Conservation (phyloP, 2,329 filamentous ascomycete species). For the Penicillium sclerotigenum region DNA sequence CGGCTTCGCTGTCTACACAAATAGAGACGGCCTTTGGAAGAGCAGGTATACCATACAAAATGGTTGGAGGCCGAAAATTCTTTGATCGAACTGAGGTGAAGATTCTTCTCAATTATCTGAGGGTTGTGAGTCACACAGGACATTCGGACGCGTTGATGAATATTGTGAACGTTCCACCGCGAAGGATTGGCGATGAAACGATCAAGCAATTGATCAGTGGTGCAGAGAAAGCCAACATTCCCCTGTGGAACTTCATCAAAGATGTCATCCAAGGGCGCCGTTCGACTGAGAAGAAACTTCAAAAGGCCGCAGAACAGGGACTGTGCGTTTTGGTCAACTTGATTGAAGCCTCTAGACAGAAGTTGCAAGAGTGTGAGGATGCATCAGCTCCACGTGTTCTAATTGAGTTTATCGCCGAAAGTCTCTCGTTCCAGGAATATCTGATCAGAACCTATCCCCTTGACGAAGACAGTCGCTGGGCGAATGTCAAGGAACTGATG, state of each 20-base stretch:
- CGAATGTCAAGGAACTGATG: slow-evolving; percentile 86
- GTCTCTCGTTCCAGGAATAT: slow-evolving; percentile 70
- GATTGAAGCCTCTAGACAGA: slow-evolving; percentile 56
- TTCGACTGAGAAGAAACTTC: slow-evolving; percentile 53
- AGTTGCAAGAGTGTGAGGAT: slow-evolving; percentile 48
- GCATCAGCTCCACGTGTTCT: slow-evolving; percentile 45
- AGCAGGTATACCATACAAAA: slow-evolving; percentile 79
- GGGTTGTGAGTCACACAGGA: slow-evolving; percentile 76
- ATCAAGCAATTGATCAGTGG: slow-evolving; percentile 72
- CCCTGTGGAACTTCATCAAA: slow-evolving; percentile 74
- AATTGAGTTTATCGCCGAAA: slow-evolving; percentile 58
- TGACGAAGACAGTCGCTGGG: slow-evolving; percentile 75
- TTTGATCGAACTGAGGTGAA: slow-evolving; percentile 91
- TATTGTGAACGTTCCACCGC: slow-evolving; percentile 78
- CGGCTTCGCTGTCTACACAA: slow-evolving; percentile 76
- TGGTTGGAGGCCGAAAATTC: slow-evolving; percentile 88
- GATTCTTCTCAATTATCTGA: slow-evolving; percentile 79
- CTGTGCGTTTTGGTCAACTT: slow-evolving; percentile 59
- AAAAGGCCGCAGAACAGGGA: slow-evolving; percentile 54
- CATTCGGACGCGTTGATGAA: slow-evolving; percentile 83
- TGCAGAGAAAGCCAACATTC: slow-evolving; percentile 65
- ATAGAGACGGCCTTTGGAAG: slow-evolving; percentile 80
- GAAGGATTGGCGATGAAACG: slow-evolving; percentile 77
- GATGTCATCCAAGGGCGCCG: slow-evolving; percentile 53
- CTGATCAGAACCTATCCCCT: slow-evolving; percentile 68